Evolutionary conservation across 2,329 filamentous ascomycete genomes (phyloP), one percentile per base, ranked within the genome.

Genomic region (Orbilia oligospora): DNA sequence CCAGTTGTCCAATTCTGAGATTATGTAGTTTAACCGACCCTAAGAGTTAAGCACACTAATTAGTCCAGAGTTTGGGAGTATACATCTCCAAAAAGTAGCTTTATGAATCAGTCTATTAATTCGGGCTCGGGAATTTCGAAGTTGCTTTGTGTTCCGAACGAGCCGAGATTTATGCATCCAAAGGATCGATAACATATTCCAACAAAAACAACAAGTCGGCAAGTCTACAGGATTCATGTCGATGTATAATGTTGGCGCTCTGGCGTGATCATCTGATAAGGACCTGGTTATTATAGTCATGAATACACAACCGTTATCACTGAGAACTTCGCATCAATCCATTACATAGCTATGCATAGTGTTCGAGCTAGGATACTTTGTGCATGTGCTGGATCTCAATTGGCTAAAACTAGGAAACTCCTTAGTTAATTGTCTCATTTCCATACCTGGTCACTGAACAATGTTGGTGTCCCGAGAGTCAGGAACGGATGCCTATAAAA

Each of bases 201-300:
- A 61, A 61, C 56, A 61, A 44, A 61, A 61, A 27, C 36, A 61
- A 61, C 56, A 61, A 61, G 20, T 61, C 36, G 44, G 44, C 56
- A 61, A 61, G 20, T 61, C 18, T 8, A 6, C 56, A 61, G 56
- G 36, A 44, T 61, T 16, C 56, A 33, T 3, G 2, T 46, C n/a
- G 10, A 33, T 55, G n/a, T n/a, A n/a, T n/a, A n/a, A n/a, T n/a
- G 51, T 55, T 55, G 16, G 33, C 6, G 6, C 20, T 61, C 12
- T 27, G 14, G 12, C 56, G n/a, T 55, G 27, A 55, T 18, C 14
- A 55, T 38, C 33, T 58, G 53, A 58, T 38, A 51, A 33, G 24
- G n/a, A n/a, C 1, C 5, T n/a, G n/a, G n/a, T 33, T 55, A n/a
- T 18, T 16, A n/a, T 18, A n/a, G 18, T n/a, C 18, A n/a, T n/a